Conservation (phyloP, 2,329 filamentous ascomycete genomes). For the Fusarium beomiforme region DNA sequence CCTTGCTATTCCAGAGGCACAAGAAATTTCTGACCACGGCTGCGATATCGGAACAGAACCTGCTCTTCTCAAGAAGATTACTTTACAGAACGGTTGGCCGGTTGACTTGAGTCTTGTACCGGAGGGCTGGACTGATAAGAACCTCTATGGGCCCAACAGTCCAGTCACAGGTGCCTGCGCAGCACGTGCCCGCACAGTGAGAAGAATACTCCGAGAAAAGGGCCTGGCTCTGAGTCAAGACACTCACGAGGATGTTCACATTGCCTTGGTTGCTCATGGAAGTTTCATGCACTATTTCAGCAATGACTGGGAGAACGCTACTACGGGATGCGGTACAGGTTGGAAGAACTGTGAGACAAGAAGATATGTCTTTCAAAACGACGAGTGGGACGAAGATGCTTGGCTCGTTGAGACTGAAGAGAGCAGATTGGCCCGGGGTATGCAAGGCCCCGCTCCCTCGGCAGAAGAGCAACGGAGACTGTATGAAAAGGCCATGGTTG, state of each 20-base stretch:
- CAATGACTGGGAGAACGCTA: slow-evolving; percentile 32
- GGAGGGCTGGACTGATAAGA: slow-evolving; percentile 20
- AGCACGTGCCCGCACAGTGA: slow-evolving; percentile 18
- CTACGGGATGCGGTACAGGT: slow-evolving; percentile 6
- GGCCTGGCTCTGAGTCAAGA: not conserved
- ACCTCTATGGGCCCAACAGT: slow-evolving; percentile 27
- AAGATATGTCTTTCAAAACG: slow-evolving; percentile 23
- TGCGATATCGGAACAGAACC: slow-evolving; percentile 24
- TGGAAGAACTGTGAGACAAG: slow-evolving; percentile 34
- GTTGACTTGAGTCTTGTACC: slow-evolving; percentile 25
- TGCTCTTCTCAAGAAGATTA: not conserved
- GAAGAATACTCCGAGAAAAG: slow-evolving; percentile 23
- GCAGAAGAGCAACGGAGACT: slow-evolving; percentile 15
- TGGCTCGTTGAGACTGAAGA: slow-evolving; percentile 29
- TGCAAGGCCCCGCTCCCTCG: slow-evolving; percentile 8
- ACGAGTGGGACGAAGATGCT: slow-evolving; percentile 21
- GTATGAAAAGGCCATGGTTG: slow-evolving; percentile 28
- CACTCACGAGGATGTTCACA: slow-evolving; percentile 20
- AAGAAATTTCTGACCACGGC: slow-evolving; percentile 30
- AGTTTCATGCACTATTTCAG: slow-evolving; percentile 33
- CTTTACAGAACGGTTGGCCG: slow-evolving; percentile 13
- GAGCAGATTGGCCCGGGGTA: slow-evolving; percentile 14
- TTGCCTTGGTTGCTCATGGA: slow-evolving; percentile 27
- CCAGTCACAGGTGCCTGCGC: slow-evolving; percentile 22
- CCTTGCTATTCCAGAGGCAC: slow-evolving; percentile 29